Base-by-base conservation (phyloP, 2,329 filamentous ascomycete species). In the Hypoxylon sp. region DNA sequence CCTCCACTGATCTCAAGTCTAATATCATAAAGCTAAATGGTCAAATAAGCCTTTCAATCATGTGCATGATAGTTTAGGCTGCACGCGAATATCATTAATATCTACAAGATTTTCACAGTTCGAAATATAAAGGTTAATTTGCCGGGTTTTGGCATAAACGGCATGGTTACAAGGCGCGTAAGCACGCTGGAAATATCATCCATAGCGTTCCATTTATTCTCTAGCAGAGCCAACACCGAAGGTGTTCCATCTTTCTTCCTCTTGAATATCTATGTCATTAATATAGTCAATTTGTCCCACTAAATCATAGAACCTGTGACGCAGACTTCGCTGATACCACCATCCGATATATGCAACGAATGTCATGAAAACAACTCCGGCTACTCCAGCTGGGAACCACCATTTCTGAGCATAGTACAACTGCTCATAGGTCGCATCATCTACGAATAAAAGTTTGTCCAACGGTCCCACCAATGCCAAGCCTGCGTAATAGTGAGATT, bases 271-370 rank as follows among this genome's bases (percentile, higher is more conserved):
- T 26, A 47, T 47, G 10, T 59, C 46, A 8, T 57, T 46, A 19
- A 62, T 11, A 22, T 63, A 58, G 22, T 66, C 62, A 26, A 63
- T 66, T 10, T 42, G 62, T 3, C 11, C 22, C 11, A 62, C 63
- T 53, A 67, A 35, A 22, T 57, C 39, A 35, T 22, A 42, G 19
- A 63, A 67, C 31, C 64, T 54, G 3, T 63, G 48, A 4, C 64
- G 64, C 3, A 67, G 24, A 19, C 59, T 63, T 5, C 59, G 47
- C 11, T 67, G 64, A 51, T 67, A 67, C 64, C 64, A 67, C 64
- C 64, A 67, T 3, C 64, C 64, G 17, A 67, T 67, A 19, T 63
- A 63, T 1, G 54, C 46, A 4, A 63, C 58, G 9, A 63, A 22
- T 3, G 31, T 42, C 64, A 67, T 63, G 29, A 67, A 63, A 6